Percentiles rank a stretch among this genome's conserved stretches.
Evolutionary conservation across 2,329 filamentous ascomycete species (phyloP).

Genomic region (Diaporthe longicolla): DNA sequence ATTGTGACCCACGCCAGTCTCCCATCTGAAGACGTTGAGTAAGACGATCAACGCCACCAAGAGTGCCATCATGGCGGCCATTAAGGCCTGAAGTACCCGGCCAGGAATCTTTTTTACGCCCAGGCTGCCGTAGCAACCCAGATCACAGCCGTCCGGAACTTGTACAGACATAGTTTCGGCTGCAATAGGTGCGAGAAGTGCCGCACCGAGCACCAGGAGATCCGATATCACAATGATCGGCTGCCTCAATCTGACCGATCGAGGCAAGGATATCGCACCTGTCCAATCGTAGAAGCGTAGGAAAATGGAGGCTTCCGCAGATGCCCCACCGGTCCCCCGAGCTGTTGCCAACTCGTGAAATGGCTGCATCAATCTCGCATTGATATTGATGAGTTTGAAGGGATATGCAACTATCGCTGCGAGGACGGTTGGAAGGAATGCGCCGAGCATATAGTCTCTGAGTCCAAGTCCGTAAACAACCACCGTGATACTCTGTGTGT

Average conservation of each 20-base stretch:
- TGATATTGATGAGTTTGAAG: constrained; percentile 40
- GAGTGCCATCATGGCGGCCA: constrained; percentile 48
- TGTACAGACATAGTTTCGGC: constrained; percentile 34
- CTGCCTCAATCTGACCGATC: constrained; percentile 8
- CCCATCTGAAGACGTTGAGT: constrained; percentile 48
- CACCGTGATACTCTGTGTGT: not conserved
- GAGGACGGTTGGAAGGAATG: constrained; percentile 39
- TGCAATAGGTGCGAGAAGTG: constrained; percentile 33
- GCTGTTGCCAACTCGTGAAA: constrained; percentile 38
- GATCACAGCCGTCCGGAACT: constrained; percentile 13
- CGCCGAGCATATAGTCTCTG: constrained; percentile 34
- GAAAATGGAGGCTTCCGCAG: constrained; percentile 23
- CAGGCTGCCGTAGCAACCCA: constrained; percentile 22
- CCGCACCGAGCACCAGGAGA: constrained; percentile 33
- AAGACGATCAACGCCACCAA: constrained; percentile 47
- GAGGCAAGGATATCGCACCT: constrained; percentile 22
- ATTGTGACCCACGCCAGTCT: constrained; percentile 51
- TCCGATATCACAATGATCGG: constrained; percentile 39
- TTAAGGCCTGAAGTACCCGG: constrained; percentile 44
- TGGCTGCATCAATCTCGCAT: constrained; percentile 41
- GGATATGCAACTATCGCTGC: constrained; percentile 37
- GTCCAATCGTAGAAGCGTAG: constrained; percentile 34
- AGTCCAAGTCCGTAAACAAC: constrained; percentile 14
- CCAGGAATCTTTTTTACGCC: constrained; percentile 24
- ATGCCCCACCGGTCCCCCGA: not conserved